Percentiles rank a stretch among this genome's conserved stretches.
These are phyloP conservation scores for Xylariaceae sp. DNA, from an alignment of 2,329 filamentous ascomycete genomes.

Conservation along the genomic window DNA sequence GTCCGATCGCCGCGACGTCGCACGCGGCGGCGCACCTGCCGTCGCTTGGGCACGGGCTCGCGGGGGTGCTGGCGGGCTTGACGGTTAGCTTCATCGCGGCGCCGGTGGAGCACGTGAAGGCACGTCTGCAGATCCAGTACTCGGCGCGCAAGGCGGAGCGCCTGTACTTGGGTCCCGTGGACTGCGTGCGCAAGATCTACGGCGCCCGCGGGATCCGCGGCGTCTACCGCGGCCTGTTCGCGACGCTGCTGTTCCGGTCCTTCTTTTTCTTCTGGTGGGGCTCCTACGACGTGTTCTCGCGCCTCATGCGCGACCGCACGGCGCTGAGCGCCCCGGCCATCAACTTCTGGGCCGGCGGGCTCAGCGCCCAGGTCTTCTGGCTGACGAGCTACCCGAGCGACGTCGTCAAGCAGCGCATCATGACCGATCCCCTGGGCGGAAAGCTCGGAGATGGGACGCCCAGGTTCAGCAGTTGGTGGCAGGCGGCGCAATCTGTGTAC, in stretches of 20 bases:
- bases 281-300: slow-evolving; percentile 85
- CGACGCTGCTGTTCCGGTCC: slow-evolving; percentile 84
- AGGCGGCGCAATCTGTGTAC: slow-evolving; percentile 78
- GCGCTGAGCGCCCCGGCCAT: slow-evolving; percentile 73
- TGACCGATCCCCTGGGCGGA: slow-evolving; percentile 88
- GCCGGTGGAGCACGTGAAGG: slow-evolving; percentile 94
- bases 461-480: slow-evolving; percentile 74
- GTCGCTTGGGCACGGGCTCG: slow-evolving; percentile 79
- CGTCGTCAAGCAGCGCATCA: slow-evolving; percentile 93
- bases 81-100: slow-evolving; percentile 93
- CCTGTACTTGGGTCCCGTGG: slow-evolving; percentile 83
- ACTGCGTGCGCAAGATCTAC: slow-evolving; percentile 75
- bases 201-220: slow-evolving; percentile 74
- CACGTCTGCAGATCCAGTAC: slow-evolving; percentile 92
- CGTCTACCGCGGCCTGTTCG: slow-evolving; percentile 81
- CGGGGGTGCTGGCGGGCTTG: slow-evolving; percentile 81
- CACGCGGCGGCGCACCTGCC: slow-evolving; percentile 59
- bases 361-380: slow-evolving; percentile 96
- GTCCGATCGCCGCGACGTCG: slow-evolving; percentile 29
- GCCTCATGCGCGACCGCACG: slow-evolving; percentile 67
- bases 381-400: slow-evolving; percentile 88
- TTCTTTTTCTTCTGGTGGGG: slow-evolving; percentile 99
- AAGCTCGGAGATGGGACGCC: slow-evolving; percentile 66
- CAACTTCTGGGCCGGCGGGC: slow-evolving; percentile 96
- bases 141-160: slow-evolving; percentile 75